Conservation (phyloP, 2,329 filamentous ascomycete species). For the Bipolaris victoriae region DNA sequence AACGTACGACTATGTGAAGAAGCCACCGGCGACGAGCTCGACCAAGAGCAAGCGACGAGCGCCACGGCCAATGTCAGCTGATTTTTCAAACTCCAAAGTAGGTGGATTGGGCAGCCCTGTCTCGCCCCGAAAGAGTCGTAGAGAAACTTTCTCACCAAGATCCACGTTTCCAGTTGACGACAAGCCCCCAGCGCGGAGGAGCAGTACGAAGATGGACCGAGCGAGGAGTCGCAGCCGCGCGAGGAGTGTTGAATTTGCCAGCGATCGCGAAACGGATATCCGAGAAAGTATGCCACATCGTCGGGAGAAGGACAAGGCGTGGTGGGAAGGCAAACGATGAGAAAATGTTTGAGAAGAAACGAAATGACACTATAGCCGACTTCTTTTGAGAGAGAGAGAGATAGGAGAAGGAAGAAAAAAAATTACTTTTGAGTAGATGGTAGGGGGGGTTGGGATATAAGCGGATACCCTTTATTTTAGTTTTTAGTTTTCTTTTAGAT, state of each 20-base stretch:
- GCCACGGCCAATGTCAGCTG: constrained; percentile 24
- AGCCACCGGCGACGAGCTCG: constrained; percentile 40
- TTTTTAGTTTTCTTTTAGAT: constrained; percentile 1
- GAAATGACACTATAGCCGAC: not conserved
- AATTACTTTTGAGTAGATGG: constrained; percentile 3
- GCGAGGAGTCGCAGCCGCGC: constrained; percentile 29
- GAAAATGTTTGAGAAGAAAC: not conserved
- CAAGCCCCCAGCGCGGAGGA: constrained; percentile 8
- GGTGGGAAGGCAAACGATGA: constrained; percentile 41
- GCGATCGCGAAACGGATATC: constrained; percentile 41
- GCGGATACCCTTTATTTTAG: constrained; percentile 11
- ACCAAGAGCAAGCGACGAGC: constrained; percentile 23
- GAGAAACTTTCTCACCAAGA: constrained; percentile 33
- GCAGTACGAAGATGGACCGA: constrained; percentile 22
- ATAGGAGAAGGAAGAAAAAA: not conserved
- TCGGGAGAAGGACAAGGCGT: constrained; percentile 40
- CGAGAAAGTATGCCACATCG: constrained; percentile 45
- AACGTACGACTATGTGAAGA: constrained; percentile 50
- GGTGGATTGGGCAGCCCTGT: constrained; percentile 10
- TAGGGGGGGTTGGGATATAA: constrained; percentile 8
- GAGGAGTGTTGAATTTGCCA: constrained; percentile 33
- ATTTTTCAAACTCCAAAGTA: constrained; percentile 18
- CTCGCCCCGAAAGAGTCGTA: constrained; percentile 13
- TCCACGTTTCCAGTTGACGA: constrained; percentile 29
- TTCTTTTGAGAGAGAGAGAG: not conserved